Percentiles rank a stretch among this genome's conserved stretches.
These are phyloP conservation scores for Salix purpurea DNA, from an alignment of 345 rosid species.

Conservation along the genomic window DNA sequence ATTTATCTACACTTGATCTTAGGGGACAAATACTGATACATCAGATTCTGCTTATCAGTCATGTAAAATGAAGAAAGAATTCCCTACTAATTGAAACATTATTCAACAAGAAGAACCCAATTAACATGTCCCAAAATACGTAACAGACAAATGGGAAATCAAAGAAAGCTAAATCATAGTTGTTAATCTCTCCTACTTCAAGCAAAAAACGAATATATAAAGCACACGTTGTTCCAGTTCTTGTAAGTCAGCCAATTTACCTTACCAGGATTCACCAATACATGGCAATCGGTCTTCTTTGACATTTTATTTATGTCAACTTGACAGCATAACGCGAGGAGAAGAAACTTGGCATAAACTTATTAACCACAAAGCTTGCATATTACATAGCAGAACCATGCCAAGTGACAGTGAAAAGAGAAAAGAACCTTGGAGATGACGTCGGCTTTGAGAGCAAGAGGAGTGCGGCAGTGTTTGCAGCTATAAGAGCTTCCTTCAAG, in stretches of 20 bases:
- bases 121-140: not conserved
- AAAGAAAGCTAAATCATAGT: not conserved
- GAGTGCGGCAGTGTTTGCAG: conserved; percentile 74
- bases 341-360: no score
- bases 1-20: not conserved
- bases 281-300: no score
- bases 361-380: no score
- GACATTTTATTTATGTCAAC: no score
- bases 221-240: no score
- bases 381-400: no score
- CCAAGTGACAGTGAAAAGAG: not conserved
- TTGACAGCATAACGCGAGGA: no score
- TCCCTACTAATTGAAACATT: not conserved
- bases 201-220: no score
- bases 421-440: conserved; percentile 58
- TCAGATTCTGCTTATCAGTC: not conserved
- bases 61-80: not conserved
- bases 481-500: conserved; percentile 59
- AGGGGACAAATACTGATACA: not conserved
- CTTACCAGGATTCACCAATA: no score
- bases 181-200: no score
- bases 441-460: conserved; percentile 49
- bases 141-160: not conserved
- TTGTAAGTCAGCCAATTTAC: no score
- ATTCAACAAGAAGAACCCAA: not conserved